phyloP scores from a whole-genome alignment of 805 yeast species.

The Starmera dryadoides region DNA sequence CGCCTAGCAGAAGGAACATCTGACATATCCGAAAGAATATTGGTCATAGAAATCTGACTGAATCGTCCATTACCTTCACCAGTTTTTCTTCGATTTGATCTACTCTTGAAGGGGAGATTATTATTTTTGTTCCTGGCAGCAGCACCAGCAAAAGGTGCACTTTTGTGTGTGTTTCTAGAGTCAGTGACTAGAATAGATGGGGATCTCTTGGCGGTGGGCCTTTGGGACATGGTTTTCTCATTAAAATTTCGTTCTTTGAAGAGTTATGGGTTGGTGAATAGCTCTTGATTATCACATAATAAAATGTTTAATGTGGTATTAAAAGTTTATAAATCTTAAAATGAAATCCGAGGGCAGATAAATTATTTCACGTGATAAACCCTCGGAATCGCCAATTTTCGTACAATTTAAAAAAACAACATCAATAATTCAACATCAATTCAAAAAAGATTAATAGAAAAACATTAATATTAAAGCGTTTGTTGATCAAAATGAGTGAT shows the following conservation, averaged over 20 bases:
- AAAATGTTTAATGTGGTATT: too few relatives aligned
- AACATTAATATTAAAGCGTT: too few relatives aligned
- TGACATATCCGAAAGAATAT: conserved; percentile 66
- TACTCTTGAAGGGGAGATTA: conserved; percentile 2
- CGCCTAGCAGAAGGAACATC: conserved; percentile 76
- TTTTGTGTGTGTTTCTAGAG: conserved; percentile 52
- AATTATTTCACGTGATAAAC: too few relatives aligned
- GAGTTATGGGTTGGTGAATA: not conserved
- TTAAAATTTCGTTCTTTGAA: not conserved
- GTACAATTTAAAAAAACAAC: too few relatives aligned
- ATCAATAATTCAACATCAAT: too few relatives aligned
- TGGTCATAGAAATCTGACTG: conserved; percentile 76
- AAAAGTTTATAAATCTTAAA: too few relatives aligned
- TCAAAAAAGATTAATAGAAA: too few relatives aligned
- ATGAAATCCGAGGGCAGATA: too few relatives aligned
- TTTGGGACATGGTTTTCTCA: conserved; percentile 14
- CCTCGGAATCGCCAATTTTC: too few relatives aligned
- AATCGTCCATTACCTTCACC: conserved; percentile 35
- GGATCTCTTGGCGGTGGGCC: conserved; percentile 75
- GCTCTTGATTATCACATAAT: too few relatives aligned
- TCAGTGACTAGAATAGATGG: conserved; percentile 94
- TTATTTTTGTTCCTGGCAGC: conserved; percentile 24
- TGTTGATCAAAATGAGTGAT: conserved; percentile 29
- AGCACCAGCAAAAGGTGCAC: conserved; percentile 76
- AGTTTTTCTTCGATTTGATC: conserved; percentile 8